phyloP scores from a whole-genome alignment of 2,329 filamentous ascomycete species.

The Bertia moriformis region DNA sequence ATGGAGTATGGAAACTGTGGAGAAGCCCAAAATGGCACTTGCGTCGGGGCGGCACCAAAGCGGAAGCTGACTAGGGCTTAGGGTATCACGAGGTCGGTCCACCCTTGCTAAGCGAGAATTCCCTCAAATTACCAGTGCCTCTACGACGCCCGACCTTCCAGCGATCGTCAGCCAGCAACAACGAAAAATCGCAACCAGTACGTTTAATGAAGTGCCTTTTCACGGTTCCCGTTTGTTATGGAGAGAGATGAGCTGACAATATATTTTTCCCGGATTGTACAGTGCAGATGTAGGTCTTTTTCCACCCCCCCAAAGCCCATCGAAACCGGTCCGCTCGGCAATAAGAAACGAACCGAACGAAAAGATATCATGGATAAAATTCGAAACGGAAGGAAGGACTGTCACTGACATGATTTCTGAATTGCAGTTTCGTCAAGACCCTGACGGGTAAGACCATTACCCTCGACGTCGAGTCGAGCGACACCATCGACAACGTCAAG shows the following conservation, averaged over 20 bases:
- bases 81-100: conserved; percentile 1
- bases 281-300: conserved; percentile 1
- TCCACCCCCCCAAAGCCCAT: neutral
- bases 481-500: conserved; percentile 99
- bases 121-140: conserved; percentile 1
- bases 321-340: too few species aligned
- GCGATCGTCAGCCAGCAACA: neutral
- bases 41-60: neutral
- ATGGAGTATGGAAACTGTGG: neutral
- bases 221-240: neutral
- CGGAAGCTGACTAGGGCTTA: conserved; percentile 1
- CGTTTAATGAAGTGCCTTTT: neutral
- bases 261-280: neutral
- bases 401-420: neutral
- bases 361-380: neutral
- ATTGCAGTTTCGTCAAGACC: conserved; percentile 92
- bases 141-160: neutral
- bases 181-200: conserved; percentile 2
- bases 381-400: neutral
- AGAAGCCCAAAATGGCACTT: neutral
- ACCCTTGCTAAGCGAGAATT: conserved; percentile 1
- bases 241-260: neutral
- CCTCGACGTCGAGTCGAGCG: conserved; percentile 95
- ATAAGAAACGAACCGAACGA: too few species aligned
- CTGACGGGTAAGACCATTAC: conserved; percentile 99